These are phyloP conservation scores for Jaltomata sinuosa DNA, from an alignment of 257 asterid genomes.

Conservation along the genomic window DNA sequence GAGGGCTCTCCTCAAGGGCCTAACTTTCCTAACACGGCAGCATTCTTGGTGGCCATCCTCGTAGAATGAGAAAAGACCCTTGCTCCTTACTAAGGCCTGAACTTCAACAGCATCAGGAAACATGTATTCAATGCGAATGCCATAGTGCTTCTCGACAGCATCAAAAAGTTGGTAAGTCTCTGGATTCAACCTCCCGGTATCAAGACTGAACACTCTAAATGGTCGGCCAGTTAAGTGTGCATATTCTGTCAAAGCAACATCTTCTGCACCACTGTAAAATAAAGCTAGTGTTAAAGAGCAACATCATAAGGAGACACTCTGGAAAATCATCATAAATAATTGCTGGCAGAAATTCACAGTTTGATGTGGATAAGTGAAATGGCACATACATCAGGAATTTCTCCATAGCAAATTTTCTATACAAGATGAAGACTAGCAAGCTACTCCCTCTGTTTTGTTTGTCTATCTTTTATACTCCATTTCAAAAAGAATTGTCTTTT, in stretches of 20 bases:
- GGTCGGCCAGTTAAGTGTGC: conserved; percentile 79
- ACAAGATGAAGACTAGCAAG: too few relatives aligned
- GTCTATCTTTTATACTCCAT: too few relatives aligned
- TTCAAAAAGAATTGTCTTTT: too few relatives aligned
- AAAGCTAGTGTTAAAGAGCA: neutral
- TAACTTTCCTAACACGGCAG: conserved; percentile 83
- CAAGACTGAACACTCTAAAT: conserved; percentile 79
- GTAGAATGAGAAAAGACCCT: conserved; percentile 87
- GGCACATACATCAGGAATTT: neutral
- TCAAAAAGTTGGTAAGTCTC: conserved; percentile 72
- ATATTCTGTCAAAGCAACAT: conserved; percentile 75
- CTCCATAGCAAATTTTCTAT: neutral
- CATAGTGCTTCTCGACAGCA: conserved; percentile 68
- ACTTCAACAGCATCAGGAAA: conserved; percentile 82
- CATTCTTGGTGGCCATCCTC: conserved; percentile 94
- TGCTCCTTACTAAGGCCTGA: conserved; percentile 63
- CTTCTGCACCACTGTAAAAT: conserved; percentile 79
- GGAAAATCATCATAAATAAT: too few relatives aligned
- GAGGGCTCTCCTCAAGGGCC: conserved; percentile 68
- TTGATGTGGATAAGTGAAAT: too few relatives aligned
- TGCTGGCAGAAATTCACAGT: too few relatives aligned
- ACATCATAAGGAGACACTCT: neutral
- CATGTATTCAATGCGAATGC: conserved; percentile 73
- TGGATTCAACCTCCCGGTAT: conserved; percentile 79
- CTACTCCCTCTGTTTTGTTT: too few relatives aligned